These are phyloP conservation scores for Diaporthe batatas DNA, from an alignment of 2,329 filamentous ascomycete species.

Conservation along the genomic window DNA sequence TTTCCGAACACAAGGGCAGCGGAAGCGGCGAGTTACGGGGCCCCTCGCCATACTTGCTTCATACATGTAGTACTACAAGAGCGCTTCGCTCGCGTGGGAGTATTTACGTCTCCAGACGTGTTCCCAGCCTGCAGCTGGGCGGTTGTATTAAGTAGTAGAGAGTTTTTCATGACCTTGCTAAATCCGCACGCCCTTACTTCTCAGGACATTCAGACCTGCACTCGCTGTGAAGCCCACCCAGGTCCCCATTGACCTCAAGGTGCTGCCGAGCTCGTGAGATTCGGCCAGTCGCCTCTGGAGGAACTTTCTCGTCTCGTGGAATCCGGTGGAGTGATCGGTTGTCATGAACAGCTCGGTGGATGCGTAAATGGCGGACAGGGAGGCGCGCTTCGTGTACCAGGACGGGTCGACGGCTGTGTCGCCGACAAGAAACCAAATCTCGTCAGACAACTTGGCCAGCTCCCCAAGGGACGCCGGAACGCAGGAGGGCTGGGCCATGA, in stretches of 20 bases:
- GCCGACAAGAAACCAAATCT: constrained; percentile 90
- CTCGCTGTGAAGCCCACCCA: constrained; percentile 87
- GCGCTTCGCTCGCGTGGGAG: neutral
- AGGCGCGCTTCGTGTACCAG: constrained; percentile 82
- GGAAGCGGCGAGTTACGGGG: neutral
- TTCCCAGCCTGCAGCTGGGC: neutral
- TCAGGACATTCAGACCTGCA: constrained; percentile 82
- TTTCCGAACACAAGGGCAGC: neutral
- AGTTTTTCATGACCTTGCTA: constrained; percentile 55
- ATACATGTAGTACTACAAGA: neutral
- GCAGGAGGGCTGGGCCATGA: constrained; percentile 89
- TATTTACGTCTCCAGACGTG: neutral
- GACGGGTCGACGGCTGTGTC: constrained; percentile 84
- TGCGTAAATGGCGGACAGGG: constrained; percentile 72
- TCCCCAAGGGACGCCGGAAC: constrained; percentile 82
- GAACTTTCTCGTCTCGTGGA: constrained; percentile 83
- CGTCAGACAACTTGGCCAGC: constrained; percentile 85
- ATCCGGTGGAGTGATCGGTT: constrained; percentile 81
- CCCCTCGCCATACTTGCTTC: neutral
- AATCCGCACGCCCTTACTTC: constrained; percentile 89
- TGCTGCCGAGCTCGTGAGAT: constrained; percentile 71
- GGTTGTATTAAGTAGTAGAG: neutral
- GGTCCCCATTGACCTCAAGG: constrained; percentile 74
- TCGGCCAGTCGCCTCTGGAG: constrained; percentile 82
- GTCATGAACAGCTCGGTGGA: constrained; percentile 94